Base-by-base conservation (phyloP, 805 yeast species). In the Lipomyces spencermartinsiae region DNA sequence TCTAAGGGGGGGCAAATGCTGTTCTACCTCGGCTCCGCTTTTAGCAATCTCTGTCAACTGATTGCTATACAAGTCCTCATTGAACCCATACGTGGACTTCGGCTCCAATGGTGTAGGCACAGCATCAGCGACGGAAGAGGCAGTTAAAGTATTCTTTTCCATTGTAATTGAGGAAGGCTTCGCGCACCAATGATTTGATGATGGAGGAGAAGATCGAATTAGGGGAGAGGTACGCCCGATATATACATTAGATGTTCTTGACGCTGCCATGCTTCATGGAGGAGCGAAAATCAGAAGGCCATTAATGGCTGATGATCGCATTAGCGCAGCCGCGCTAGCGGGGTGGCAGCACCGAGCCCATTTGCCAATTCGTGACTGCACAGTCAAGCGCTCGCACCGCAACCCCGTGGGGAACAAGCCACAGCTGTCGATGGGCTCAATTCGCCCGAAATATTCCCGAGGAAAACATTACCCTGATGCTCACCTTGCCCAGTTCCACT, bases 11-110 rank as follows among this genome's bases (percentile, higher is more conserved):
- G 33, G 33, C 19, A 53, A 29, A 25, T 53, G 56, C 29, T 53
- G 56, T 12, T 53, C 56, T 29, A 53, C 56, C 56, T 53, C 56
- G 25, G 31, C 56, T n/a, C 25, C 56, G 33, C 7, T 53, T 53
- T 53, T 53, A 25, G 56, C 56, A 53, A 7, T 25, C 33, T 10
- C 56, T 2, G 56, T 25, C 14, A 53, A 53, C 8, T 53, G 33
- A 53, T 53, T 53, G 56, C 56, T 22, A 25, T 53, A 53, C 16
- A 53, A 53, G 56, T 29, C 56, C 56, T 53, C 12, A 22, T 43
- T 43, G 22, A 43, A 2, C 3, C 19, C 46, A 39, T 39, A 39
- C 7, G 19, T 39, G 7, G 6, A 0, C 14, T 39, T 39, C n/a
- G 5, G 14, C 46, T 39, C 46, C 46, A 39, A 12, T 2, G 16